phyloP scores from a whole-genome alignment of 1,284 basidiomycete species.

The Ustilago trichophora region DNA sequence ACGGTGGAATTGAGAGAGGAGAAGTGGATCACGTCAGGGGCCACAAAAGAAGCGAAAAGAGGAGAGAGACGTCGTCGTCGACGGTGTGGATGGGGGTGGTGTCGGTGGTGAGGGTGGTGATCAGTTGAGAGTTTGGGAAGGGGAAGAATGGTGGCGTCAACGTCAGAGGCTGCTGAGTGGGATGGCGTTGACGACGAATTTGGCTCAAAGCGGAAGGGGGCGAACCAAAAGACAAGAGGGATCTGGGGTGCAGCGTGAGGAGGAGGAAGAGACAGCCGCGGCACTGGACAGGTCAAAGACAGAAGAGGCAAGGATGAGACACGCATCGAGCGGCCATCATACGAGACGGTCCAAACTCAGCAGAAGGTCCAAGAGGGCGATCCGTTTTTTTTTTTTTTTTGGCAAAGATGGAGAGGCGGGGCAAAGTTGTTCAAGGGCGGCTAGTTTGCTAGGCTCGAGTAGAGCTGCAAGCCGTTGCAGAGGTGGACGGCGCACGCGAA shows the following conservation, averaged over 20 bases:
- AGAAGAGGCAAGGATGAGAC: too few species aligned
- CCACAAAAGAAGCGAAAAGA: background rate
- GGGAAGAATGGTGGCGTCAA: conserved; percentile 2
- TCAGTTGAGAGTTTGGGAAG: background rate
- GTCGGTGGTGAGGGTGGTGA: conserved; percentile 12
- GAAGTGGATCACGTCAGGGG: background rate
- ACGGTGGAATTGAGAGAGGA: background rate
- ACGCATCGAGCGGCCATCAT: background rate
- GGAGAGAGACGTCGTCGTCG: conserved; percentile 1
- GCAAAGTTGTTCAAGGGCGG: conserved; percentile 1
- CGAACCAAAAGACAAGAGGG: too few species aligned
- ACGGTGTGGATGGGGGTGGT: conserved; percentile 8
- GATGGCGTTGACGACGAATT: conserved; percentile 16
- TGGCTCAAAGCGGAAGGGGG: background rate
- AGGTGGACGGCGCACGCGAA: background rate
- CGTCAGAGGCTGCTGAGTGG: conserved; percentile 1
- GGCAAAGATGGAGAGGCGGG: background rate
- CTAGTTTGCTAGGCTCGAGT: background rate
- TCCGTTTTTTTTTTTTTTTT: too few species aligned
- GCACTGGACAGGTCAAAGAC: too few species aligned
- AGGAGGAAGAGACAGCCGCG: too few species aligned
- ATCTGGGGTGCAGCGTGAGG: conserved; percentile 8
- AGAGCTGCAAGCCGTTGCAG: too few species aligned
- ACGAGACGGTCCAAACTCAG: background rate
- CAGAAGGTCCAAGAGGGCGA: too few species aligned